Conservation (phyloP, 1,284 basidiomycete genomes). For the Heliocybe sulcata region DNA sequence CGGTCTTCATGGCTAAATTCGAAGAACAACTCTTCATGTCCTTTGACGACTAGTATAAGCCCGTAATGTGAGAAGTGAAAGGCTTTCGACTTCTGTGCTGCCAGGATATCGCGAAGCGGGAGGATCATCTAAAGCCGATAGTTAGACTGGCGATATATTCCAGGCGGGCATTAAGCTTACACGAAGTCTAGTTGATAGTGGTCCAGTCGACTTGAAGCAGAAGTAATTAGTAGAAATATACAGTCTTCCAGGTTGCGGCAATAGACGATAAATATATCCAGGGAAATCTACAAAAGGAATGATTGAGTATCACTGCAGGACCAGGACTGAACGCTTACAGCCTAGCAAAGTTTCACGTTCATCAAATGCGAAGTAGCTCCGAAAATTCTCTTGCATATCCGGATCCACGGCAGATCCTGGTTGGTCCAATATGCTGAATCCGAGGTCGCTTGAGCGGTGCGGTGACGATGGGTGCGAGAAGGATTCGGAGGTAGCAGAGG, state of each 20-base stretch:
- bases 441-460: conserved; percentile 44
- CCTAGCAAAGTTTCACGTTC: conserved; percentile 83
- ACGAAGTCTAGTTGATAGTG: conserved; percentile 48
- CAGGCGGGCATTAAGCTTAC: too few species aligned
- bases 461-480: conserved; percentile 37
- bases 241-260: conserved; percentile 82
- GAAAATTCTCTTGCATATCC: conserved; percentile 71
- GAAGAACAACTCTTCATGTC: conserved; percentile 96
- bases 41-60: conserved; percentile 85
- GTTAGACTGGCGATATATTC: too few species aligned
- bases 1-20: conserved; percentile 82
- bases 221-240: conserved; percentile 86
- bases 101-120: conserved; percentile 83
- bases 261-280: conserved; percentile 79
- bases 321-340: conserved; percentile 45
- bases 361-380: conserved; percentile 73
- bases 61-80: conserved; percentile 88
- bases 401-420: conserved; percentile 55
- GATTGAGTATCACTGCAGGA: not conserved
- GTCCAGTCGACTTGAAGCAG: conserved; percentile 83
- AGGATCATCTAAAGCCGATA: conserved; percentile 98
- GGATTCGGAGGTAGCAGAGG: conserved; percentile 40
- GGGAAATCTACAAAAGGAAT: conserved; percentile 59
- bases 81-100: conserved; percentile 80
- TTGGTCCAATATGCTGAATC: conserved; percentile 71